Evolutionary conservation across 139 green algal genomes (phyloP).

Genomic region (Chlorella ohadii): DNA sequence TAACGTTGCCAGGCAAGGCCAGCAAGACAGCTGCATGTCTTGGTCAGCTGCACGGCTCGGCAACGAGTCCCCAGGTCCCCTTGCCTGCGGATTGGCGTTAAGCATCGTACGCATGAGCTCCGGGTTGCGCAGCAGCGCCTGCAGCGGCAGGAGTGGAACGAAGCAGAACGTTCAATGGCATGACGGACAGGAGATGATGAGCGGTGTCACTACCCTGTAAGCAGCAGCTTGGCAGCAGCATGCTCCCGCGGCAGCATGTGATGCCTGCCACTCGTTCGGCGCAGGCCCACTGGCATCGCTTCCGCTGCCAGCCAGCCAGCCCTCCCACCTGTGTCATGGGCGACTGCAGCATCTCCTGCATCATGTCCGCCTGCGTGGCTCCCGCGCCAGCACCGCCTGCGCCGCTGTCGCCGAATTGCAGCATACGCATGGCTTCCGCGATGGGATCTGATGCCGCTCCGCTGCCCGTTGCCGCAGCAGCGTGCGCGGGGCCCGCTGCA

Average conservation of each 20-base stretch:
- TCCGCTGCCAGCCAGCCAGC: background rate
- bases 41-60: no score
- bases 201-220: no score
- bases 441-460: background rate
- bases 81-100: conserved; percentile 69
- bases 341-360: conserved; percentile 76
- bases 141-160: conserved; percentile 42
- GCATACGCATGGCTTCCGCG: conserved; percentile 14
- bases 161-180: no score
- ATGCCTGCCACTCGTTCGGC: no score
- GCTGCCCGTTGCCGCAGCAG: background rate
- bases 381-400: background rate
- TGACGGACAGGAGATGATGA: no score
- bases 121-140: conserved; percentile 86
- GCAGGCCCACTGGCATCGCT: no score
- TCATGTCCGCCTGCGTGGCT: conserved; percentile 54
- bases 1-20: no score
- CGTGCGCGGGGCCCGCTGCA: background rate
- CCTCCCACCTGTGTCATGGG: conserved; percentile 65
- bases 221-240: no score
- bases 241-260: no score
- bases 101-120: conserved; percentile 87
- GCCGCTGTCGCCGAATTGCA: background rate
- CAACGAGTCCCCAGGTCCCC: no score
- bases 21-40: no score